These are phyloP conservation scores for Cokeromyces recurvatus DNA, from an alignment of 371 early-diverging fungal genomes.

Conservation along the genomic window DNA sequence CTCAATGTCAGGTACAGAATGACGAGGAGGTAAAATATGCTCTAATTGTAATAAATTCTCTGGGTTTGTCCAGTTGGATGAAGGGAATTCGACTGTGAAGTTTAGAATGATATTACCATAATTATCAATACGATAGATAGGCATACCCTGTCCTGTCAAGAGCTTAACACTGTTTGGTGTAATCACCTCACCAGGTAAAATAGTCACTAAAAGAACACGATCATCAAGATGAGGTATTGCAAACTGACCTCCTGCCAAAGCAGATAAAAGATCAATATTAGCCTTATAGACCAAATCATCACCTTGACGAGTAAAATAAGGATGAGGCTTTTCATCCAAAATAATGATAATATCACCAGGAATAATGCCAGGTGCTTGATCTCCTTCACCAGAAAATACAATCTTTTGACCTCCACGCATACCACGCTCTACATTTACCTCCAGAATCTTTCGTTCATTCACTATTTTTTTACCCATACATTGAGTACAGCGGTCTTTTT, in stretches of 20 bases:
- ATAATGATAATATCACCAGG: slow-evolving; percentile 87
- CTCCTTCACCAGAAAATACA: slow-evolving; percentile 86
- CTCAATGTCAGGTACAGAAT: slow-evolving; percentile 41
- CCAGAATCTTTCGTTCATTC: slow-evolving; percentile 74
- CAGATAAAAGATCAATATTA: slow-evolving; percentile 87
- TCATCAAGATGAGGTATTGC: slow-evolving; percentile 86
- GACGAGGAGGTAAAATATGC: slow-evolving; percentile 59
- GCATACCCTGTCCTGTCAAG: slow-evolving; percentile 89
- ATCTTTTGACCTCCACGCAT: slow-evolving; percentile 94
- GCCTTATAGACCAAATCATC: slow-evolving; percentile 77
- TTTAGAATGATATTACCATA: slow-evolving; percentile 84
- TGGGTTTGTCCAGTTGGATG: slow-evolving; percentile 68
- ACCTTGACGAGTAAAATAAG: slow-evolving; percentile 77
- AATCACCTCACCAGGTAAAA: slow-evolving; percentile 88
- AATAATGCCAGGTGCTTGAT: slow-evolving; percentile 68
- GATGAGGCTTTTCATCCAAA: slow-evolving; percentile 84
- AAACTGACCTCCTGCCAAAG: slow-evolving; percentile 88
- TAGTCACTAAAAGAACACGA: slow-evolving; percentile 75
- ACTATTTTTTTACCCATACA: slow-evolving; percentile 83
- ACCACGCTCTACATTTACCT: slow-evolving; percentile 85
- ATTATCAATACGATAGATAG: slow-evolving; percentile 82
- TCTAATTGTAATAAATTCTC: slow-evolving; percentile 61
- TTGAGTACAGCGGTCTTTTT: slow-evolving; percentile 80
- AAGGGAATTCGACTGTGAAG: slow-evolving; percentile 89
- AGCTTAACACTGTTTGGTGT: slow-evolving; percentile 70